Conservation (phyloP, 2,329 filamentous ascomycete species). For the Xylaria sp. region DNA sequence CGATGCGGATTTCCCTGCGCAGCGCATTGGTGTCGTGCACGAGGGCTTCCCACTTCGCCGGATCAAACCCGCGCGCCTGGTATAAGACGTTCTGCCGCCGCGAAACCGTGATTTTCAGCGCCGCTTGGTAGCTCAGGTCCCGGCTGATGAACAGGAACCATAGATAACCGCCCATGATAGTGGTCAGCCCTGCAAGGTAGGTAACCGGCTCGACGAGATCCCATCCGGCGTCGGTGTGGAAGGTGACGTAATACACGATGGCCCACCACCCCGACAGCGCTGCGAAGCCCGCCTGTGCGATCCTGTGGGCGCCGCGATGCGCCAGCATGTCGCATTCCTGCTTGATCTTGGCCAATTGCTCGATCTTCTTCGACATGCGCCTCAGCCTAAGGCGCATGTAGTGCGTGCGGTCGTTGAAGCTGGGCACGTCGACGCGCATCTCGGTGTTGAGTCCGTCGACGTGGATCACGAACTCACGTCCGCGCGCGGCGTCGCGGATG, state of each 20-base stretch:
- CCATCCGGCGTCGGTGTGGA: conserved; percentile 84
- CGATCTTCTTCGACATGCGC: conserved; percentile 75
- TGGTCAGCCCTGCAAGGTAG: conserved; percentile 86
- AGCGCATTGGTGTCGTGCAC: conserved; percentile 83
- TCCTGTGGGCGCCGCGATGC: conserved; percentile 78
- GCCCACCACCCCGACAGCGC: conserved; percentile 83
- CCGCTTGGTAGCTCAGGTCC: conserved; percentile 86
- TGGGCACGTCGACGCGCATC: conserved; percentile 83
- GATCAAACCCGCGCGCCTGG: conserved; percentile 77
- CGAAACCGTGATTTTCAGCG: conserved; percentile 87
- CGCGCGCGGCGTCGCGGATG: conserved; percentile 86
- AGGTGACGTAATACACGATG: conserved; percentile 78
- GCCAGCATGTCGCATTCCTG: conserved; percentile 82
- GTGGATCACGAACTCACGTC: conserved; percentile 84
- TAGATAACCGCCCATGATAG: conserved; percentile 88
- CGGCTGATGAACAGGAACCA: conserved; percentile 95
- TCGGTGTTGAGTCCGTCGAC: conserved; percentile 75
- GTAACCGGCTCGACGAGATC: conserved; percentile 92
- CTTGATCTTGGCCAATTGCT: conserved; percentile 78
- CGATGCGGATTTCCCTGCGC: conserved; percentile 79
- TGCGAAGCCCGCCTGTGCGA: conserved; percentile 83
- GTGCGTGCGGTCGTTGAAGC: conserved; percentile 89
- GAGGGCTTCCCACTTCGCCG: conserved; percentile 79
- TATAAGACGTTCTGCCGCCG: conserved; percentile 82
- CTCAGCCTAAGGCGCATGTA: conserved; percentile 83